Percentiles rank a stretch among this genome's conserved stretches.
Conservation (phyloP, 371 early-diverging fungal species). For the Nematocida sp. region DNA sequence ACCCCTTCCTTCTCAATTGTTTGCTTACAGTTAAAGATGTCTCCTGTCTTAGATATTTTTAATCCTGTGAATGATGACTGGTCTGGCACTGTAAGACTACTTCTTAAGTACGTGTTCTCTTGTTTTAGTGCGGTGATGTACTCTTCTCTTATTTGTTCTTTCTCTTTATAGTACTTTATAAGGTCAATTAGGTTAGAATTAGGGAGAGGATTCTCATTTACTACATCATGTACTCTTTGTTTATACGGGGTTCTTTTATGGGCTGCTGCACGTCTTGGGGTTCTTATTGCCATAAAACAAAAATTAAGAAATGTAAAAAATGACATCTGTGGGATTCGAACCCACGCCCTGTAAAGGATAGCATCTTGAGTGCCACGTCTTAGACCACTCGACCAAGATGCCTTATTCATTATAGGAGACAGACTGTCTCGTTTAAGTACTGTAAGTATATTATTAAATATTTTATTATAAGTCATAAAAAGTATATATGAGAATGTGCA, state of each 20-base stretch:
- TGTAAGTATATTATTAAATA: conserved; percentile 3
- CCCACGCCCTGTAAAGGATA: conserved; percentile 68
- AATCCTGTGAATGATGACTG: conserved; percentile 17
- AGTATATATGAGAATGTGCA: conserved; percentile 3
- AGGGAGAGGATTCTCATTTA: neutral
- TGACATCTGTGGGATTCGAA: conserved; percentile 71
- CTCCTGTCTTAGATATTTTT: neutral
- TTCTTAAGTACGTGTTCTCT: conserved; percentile 42
- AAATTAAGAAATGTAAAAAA: conserved; percentile 59
- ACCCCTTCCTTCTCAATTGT: conserved; percentile 26
- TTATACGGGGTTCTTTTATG: conserved; percentile 36
- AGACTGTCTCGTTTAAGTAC: neutral
- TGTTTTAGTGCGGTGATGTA: conserved; percentile 43
- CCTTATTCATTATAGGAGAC: conserved; percentile 9
- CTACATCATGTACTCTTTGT: conserved; percentile 5
- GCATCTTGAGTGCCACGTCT: conserved; percentile 71
- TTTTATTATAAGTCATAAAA: conserved; percentile 15
- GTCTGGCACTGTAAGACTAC: neutral
- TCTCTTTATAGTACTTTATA: conserved; percentile 57
- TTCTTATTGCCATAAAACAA: conserved; percentile 45
- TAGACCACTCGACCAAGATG: conserved; percentile 72
- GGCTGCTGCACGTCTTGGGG: conserved; percentile 36
- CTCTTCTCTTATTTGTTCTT: conserved; percentile 44
- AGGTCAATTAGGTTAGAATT: conserved; percentile 26
- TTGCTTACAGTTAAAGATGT: conserved; percentile 26